Base-by-base conservation (phyloP, 768 basidiomycete genomes). In the Suillus spraguei region DNA sequence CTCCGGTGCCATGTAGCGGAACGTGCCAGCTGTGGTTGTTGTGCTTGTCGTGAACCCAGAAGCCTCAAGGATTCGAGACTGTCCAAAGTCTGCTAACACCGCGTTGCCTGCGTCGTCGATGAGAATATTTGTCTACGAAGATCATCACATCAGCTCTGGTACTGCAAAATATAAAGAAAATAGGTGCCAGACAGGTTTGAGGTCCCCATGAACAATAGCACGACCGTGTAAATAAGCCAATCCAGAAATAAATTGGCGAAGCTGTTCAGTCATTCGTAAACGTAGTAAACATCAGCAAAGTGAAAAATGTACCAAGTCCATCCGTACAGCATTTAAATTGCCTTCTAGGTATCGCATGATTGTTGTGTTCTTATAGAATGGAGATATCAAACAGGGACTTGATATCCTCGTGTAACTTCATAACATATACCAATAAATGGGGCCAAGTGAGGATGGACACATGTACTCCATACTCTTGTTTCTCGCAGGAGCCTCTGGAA, bases 311-410 rank as follows among this genome's bases (percentile, higher is more conserved):
- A 88, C 86, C 72, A 88, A 69, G 52, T 74, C 75, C 39, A 87
- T 67, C 59, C 82, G 74, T 62, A 85, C 79, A 7, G 69, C 80
- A 3, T 67, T 69, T 0, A 79, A 73, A 59, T 82, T 79, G 16
- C 74, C 66, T 53, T 67, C 70, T 63, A 87, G 72, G 68, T 86
- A 88, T 17, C 81, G 72, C 63, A 75, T 78, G 60, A 88, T 76
- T 7, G 82, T 84, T 8, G 86, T 85, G 60, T 87, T 86, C 39
- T 80, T 77, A 68, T 85, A 87, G 85, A 86, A 89, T 3, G 82
- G 82, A 5, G 87, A 87, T 0, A 88, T 84, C 85, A 88, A 49
- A 14, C 71, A 73, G 22, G 73, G 33, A 66, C 60, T 16, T 62
- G 60, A 32, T 64, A 22, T 35, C 60, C 64, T 24, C 66, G 60